Evolutionary conservation across 257 asterid species (phyloP).

Genomic region (Nyctanthes arbortristis): DNA sequence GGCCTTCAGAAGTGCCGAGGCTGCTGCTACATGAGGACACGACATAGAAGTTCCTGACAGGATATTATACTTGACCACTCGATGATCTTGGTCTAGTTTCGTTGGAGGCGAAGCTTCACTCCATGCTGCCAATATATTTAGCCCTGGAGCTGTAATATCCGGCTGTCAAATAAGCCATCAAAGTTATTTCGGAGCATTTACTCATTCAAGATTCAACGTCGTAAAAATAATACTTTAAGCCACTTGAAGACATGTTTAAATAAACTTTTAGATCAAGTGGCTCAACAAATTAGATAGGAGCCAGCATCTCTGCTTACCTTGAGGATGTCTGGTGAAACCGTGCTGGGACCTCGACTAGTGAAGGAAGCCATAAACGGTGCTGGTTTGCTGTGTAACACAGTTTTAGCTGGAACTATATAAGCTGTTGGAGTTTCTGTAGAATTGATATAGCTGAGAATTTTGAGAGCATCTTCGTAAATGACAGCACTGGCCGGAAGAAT

Average conservation of each 20-base stretch:
- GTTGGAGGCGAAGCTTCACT: conserved; percentile 82
- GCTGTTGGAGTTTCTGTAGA: conserved; percentile 39
- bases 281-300: not conserved
- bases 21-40: conserved; percentile 78
- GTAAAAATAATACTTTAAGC: too few relatives aligned
- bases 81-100: conserved; percentile 46
- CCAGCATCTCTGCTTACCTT: conserved; percentile 36
- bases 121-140: conserved; percentile 96
- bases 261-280: too few relatives aligned
- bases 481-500: conserved; percentile 58
- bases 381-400: conserved; percentile 40
- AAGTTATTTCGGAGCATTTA: not conserved
- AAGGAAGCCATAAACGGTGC: conserved; percentile 65
- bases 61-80: conserved; percentile 69
- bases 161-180: conserved; percentile 46
- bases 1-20: conserved; percentile 77
- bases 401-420: conserved; percentile 34
- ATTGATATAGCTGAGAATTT: conserved; percentile 41
- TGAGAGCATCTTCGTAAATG: conserved; percentile 34
- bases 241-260: too few relatives aligned
- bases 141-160: conserved; percentile 91
- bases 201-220: not conserved
- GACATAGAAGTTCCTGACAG: conserved; percentile 92
- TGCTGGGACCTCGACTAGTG: conserved; percentile 64
- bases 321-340: conserved; percentile 44